Base-by-base conservation (phyloP, 805 yeast genomes). In the Yamadazyma nakazawae region DNA sequence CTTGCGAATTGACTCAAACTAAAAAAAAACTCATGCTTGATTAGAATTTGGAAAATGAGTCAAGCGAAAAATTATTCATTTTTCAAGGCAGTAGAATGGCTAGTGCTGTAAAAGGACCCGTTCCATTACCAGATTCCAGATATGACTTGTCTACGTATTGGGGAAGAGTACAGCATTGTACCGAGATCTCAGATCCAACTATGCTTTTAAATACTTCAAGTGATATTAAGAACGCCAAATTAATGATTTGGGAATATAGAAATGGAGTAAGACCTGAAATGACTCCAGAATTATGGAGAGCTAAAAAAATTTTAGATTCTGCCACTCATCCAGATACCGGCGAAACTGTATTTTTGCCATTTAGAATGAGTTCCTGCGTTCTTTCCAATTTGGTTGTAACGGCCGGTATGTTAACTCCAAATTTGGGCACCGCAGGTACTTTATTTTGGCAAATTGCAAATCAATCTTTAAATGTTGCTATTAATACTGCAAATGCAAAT, bases 401-500 rank as follows among this genome's bases (percentile, higher is more conserved):
- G 5, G 92, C 86, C 3, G 99, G 99, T 54, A 94, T 94, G 99
- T 78, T 94, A 54, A 92, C 97, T 1, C 99, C 99, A 7, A 86
- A 87, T 46, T 66, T 94, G 61, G 95, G 96, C 9, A 82, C 90
- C 9, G 81, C 78, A 0, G 99, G 99, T 34, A 92, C 98, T 0
- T 63, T 90, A 18, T 92, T 94, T 68, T 94, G 99, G 99, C 99
- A 94, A 70, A 81, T 94, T 63, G 96, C 97, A 17, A 94, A 94
- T 69, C 99, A 94, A 69, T 88, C 97, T 18, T 76, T 94, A 54
- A 94, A 94, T 61, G 99, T 94, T 47, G 99, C 99, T 2, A 88
- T 94, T 55, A 94, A 94, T 67, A 88, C 94, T 36, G 94, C 98
- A 37, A 94, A 94, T 61, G 92, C 97, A 30, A 94, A 94, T 73